Percentiles rank a stretch among this genome's conserved stretches.
phyloP scores from a whole-genome alignment of 2,329 filamentous ascomycete genomes.

The Blastomyces silverae region DNA sequence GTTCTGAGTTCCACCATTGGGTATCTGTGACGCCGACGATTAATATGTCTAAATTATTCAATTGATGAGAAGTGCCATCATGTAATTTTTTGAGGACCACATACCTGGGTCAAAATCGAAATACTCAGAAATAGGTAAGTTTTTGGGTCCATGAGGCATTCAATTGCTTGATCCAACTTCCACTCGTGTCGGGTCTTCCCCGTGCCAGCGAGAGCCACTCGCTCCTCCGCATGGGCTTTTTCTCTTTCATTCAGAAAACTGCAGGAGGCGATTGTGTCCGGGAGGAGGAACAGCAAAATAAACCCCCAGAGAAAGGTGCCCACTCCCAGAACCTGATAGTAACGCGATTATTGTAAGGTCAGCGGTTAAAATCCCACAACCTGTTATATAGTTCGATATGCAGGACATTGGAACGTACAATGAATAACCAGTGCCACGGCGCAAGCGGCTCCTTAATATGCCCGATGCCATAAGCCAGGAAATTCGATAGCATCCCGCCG shows the following conservation, averaged over 20 bases:
- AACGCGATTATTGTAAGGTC: background rate
- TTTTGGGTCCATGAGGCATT: conserved; percentile 53
- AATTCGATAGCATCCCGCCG: conserved; percentile 2
- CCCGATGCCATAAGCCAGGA: conserved; percentile 11
- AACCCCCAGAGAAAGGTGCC: conserved; percentile 49
- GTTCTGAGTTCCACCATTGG: conserved; percentile 56
- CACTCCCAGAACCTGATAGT: conserved; percentile 37
- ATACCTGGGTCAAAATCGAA: conserved; percentile 39
- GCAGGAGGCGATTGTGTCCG: conserved; percentile 50
- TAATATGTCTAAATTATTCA: conserved; percentile 17
- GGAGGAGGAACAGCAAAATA: conserved; percentile 45
- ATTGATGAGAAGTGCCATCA: background rate
- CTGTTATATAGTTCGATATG: background rate
- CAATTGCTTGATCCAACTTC: conserved; percentile 47
- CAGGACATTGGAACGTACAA: conserved; percentile 30
- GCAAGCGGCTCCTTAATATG: conserved; percentile 28
- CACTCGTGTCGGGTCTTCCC: conserved; percentile 48
- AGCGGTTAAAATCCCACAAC: background rate
- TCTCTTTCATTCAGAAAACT: conserved; percentile 53
- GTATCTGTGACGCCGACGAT: conserved; percentile 42
- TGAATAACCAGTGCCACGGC: conserved; percentile 55
- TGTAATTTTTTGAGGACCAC: background rate
- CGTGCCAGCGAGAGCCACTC: conserved; percentile 47
- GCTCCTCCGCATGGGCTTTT: conserved; percentile 43
- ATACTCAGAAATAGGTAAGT: conserved; percentile 55